phyloP scores from a whole-genome alignment of 2,329 filamentous ascomycete genomes.

The Ophiocordyceps camponoti-rufipedis region DNA sequence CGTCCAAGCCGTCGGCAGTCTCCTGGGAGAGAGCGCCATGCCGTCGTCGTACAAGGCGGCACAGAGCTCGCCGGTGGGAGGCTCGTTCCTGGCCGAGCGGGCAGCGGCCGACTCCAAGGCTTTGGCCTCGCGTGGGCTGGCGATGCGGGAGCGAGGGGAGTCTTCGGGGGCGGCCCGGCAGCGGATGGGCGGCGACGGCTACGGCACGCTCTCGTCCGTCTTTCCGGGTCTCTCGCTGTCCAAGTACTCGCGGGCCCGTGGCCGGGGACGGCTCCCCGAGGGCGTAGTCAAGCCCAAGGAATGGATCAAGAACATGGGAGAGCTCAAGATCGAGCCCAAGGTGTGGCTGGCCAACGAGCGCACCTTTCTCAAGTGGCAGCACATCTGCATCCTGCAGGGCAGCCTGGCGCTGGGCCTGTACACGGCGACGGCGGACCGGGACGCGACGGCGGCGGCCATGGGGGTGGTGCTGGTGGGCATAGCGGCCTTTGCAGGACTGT shows the following conservation, averaged over 20 bases:
- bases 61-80: constrained; percentile 48
- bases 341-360: constrained; percentile 98
- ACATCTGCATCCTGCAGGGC: constrained; percentile 77
- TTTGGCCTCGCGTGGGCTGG: constrained; percentile 11
- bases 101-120: constrained; percentile 26
- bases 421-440: constrained; percentile 69
- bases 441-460: constrained; percentile 57
- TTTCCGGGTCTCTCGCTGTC: constrained; percentile 71
- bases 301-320: constrained; percentile 90
- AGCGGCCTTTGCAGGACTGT: constrained; percentile 64
- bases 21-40: constrained; percentile 53
- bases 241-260: constrained; percentile 48
- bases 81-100: constrained; percentile 42
- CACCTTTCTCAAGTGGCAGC: constrained; percentile 97
- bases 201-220: constrained; percentile 48
- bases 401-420: constrained; percentile 70
- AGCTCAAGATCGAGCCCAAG: constrained; percentile 87
- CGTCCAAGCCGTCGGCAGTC: constrained; percentile 74
- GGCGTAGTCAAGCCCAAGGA: constrained; percentile 71
- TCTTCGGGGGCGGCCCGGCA: constrained; percentile 16
- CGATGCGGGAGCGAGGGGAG: constrained; percentile 16
- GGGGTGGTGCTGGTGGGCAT: constrained; percentile 72
- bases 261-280: constrained; percentile 47
- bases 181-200: constrained; percentile 16
- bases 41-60: constrained; percentile 38